Conservation (phyloP, 441 rosid genomes). For the Mallotus japonicus region DNA sequence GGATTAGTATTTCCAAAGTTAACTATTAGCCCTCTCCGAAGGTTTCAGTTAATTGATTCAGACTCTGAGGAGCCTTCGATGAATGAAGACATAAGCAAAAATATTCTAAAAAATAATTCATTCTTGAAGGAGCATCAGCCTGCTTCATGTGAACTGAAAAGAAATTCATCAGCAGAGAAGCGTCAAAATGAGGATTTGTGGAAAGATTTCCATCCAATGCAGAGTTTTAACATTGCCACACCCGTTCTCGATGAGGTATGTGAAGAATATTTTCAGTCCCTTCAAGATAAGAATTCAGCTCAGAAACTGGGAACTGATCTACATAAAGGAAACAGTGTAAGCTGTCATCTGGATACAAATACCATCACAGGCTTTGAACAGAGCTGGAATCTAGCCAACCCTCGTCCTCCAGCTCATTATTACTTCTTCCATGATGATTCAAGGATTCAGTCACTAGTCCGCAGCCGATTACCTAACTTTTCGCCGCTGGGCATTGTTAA, state of each 20-base stretch:
- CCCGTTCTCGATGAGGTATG: slow-evolving; percentile 83
- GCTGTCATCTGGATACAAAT: slow-evolving; percentile 18
- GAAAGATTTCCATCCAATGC: slow-evolving; percentile 57
- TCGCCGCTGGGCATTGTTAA: slow-evolving; percentile 46
- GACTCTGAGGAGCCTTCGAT: slow-evolving; percentile 54
- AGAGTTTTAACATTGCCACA: slow-evolving; percentile 48
- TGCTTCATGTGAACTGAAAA: slow-evolving; percentile 33
- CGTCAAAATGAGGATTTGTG: slow-evolving; percentile 52
- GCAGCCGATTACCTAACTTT: slow-evolving; percentile 67
- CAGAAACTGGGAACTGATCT: slow-evolving; percentile 30
- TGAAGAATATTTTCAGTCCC: slow-evolving; percentile 67
- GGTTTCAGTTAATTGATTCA: slow-evolving; percentile 73
- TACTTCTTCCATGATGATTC: slow-evolving; percentile 79
- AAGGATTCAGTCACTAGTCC: slow-evolving; percentile 55
- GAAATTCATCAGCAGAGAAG: slow-evolving; percentile 25
- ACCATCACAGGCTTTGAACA: slow-evolving; percentile 30
- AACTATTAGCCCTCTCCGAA: slow-evolving; percentile 74
- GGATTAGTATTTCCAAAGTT: slow-evolving; percentile 49
- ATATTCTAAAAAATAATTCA: slow-evolving; percentile 27
- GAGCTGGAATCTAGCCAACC: slow-evolving; percentile 32
- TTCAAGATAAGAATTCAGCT: slow-evolving; percentile 35
- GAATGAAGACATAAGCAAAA: slow-evolving; percentile 28
- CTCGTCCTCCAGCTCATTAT: slow-evolving; percentile 67
- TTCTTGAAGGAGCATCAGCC: slow-evolving; percentile 28
- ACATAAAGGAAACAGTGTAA: slow-evolving; percentile 20